Evolutionary conservation across 495 filamentous ascomycete species (phyloP).

Genomic region (Neurospora africana): DNA sequence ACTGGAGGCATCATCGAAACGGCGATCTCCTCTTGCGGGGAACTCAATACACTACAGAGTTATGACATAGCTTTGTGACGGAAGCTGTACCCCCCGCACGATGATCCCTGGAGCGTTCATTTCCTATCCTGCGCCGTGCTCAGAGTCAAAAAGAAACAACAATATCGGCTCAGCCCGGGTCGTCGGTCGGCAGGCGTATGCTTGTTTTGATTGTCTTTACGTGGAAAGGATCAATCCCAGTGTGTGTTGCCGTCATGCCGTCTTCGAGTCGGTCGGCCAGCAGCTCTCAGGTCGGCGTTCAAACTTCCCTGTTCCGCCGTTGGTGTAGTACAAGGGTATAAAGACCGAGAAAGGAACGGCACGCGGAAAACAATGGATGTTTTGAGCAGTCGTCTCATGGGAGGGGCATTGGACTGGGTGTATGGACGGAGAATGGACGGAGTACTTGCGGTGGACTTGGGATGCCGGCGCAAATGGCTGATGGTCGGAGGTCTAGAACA

Average conservation of each 20-base stretch:
- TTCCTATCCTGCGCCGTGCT: background rate
- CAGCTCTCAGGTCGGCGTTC: background rate
- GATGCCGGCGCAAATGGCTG: background rate
- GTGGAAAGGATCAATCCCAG: background rate
- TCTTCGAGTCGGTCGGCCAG: background rate
- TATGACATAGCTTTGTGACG: background rate
- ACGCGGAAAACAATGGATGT: background rate
- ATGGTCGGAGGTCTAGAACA: conserved; percentile 11
- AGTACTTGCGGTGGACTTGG: background rate
- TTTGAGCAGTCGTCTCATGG: background rate
- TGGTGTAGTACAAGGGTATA: background rate
- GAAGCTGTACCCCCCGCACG: background rate
- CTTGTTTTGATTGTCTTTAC: background rate
- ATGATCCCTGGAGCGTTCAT: background rate
- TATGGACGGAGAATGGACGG: background rate
- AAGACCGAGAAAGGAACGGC: background rate
- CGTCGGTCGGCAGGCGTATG: background rate
- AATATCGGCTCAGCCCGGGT: background rate
- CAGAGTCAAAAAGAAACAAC: background rate
- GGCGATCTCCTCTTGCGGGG: background rate
- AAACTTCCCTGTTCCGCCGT: background rate
- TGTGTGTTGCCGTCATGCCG: background rate
- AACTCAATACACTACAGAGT: background rate
- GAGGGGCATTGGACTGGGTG: background rate
- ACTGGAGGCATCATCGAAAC: background rate